A percentile compares a stretch with the other conserved stretches of the same genome.
These are phyloP conservation scores for Aureobasidium sp. DNA, from an alignment of 2,329 filamentous ascomycete genomes.

Conservation along the genomic window DNA sequence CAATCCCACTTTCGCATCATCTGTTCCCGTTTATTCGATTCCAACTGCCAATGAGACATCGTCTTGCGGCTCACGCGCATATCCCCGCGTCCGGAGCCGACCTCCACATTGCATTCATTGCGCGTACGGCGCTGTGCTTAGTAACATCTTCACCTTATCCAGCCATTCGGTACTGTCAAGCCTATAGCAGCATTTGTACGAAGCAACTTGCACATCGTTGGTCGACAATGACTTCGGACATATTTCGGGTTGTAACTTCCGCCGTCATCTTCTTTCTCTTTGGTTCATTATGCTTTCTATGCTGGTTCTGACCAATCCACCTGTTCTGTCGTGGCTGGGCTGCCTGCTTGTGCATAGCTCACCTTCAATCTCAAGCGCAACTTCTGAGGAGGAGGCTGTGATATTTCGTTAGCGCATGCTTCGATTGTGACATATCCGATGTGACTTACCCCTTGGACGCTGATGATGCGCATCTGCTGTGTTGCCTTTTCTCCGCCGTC, in stretches of 20 bases:
- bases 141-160: not conserved
- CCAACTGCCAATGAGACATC: not conserved
- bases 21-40: not conserved
- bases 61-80: not conserved
- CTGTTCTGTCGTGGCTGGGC: slow-evolving; percentile 72
- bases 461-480: slow-evolving; percentile 80
- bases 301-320: slow-evolving; percentile 89
- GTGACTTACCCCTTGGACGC: slow-evolving; percentile 76
- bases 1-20: too few relatives aligned
- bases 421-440: not conserved
- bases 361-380: slow-evolving; percentile 80
- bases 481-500: slow-evolving; percentile 72
- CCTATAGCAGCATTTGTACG: not conserved
- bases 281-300: slow-evolving; percentile 14
- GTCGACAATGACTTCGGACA: too few relatives aligned
- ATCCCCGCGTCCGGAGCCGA: not conserved
- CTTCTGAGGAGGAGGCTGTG: slow-evolving; percentile 58
- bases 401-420: slow-evolving; percentile 5
- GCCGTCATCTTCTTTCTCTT: not conserved
- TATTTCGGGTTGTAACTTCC: not conserved
- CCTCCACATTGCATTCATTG: not conserved
- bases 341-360: slow-evolving; percentile 63
- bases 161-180: not conserved
- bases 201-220: not conserved
- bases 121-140: not conserved